phyloP scores from a whole-genome alignment of 2,329 filamentous ascomycete genomes.

The Neonectria punicea region DNA sequence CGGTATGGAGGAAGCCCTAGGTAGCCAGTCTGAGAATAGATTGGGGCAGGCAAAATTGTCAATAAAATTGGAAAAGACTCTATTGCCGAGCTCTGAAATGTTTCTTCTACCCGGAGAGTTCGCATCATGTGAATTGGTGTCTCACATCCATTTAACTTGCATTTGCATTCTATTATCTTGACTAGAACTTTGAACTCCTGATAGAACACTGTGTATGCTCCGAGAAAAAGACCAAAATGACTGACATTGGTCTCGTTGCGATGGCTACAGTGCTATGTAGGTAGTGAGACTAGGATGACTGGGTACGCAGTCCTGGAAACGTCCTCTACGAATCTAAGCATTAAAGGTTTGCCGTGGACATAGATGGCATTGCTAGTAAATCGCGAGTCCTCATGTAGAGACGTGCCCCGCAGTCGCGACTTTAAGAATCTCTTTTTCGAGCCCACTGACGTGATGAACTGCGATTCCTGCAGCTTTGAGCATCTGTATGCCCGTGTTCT shows the following conservation, averaged over 20 bases:
- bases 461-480: constrained; percentile 78
- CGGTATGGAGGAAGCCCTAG: not conserved
- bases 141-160: not conserved
- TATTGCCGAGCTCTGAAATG: not conserved
- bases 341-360: not conserved
- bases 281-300: not conserved
- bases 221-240: not conserved
- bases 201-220: not conserved
- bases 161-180: not conserved
- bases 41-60: not conserved
- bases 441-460: constrained; percentile 76
- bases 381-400: constrained; percentile 18
- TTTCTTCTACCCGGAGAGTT: not conserved
- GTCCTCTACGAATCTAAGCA: not conserved
- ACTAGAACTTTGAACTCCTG: not conserved
- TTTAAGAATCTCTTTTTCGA: constrained; percentile 83
- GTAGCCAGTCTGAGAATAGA: not conserved
- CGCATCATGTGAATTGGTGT: not conserved
- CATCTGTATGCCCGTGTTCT: constrained; percentile 78
- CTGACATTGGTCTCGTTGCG: not conserved
- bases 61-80: not conserved
- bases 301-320: not conserved
- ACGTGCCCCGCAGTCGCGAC: constrained; percentile 86
- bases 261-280: not conserved
- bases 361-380: not conserved